phyloP scores from a whole-genome alignment of 2,329 filamentous ascomycete genomes.

The Aspergillus viridinutans region DNA sequence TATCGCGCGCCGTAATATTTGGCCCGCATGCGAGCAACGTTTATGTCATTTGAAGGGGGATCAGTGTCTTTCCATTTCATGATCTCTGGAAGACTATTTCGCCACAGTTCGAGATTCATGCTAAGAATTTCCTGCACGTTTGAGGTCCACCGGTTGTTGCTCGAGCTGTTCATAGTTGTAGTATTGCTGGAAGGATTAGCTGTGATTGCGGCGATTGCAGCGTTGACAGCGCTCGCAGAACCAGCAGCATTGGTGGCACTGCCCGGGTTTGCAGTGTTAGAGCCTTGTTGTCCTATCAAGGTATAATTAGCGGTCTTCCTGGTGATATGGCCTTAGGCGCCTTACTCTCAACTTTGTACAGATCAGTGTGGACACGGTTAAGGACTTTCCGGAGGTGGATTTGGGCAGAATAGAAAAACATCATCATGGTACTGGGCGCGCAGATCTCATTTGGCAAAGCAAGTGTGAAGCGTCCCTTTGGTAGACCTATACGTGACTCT shows the following conservation, averaged over 20 bases:
- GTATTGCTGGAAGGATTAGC: background rate
- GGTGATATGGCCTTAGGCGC: background rate
- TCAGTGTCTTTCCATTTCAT: constrained; percentile 66
- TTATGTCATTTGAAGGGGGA: constrained; percentile 68
- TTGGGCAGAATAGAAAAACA: constrained; percentile 59
- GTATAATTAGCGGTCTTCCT: constrained; percentile 1
- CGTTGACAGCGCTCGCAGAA: background rate
- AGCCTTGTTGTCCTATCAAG: constrained; percentile 20
- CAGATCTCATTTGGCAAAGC: constrained; percentile 29
- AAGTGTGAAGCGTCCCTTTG: constrained; percentile 34
- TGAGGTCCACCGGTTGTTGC: constrained; percentile 28
- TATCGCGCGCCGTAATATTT: constrained; percentile 94
- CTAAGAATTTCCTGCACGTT: constrained; percentile 40
- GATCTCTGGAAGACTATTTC: constrained; percentile 43
- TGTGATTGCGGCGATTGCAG: background rate
- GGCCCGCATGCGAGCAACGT: constrained; percentile 76
- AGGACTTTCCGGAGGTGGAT: constrained; percentile 56
- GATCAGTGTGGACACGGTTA: constrained; percentile 52
- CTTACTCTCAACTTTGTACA: constrained; percentile 46
- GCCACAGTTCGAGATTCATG: constrained; percentile 52
- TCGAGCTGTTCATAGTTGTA: background rate
- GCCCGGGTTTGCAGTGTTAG: background rate
- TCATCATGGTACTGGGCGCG: constrained; percentile 39
- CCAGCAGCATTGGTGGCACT: background rate
- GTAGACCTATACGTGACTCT: constrained; percentile 45